Evolutionary conservation across 108 stramenopile genomes (phyloP).

Genomic region (Cyclotella distinguenda): DNA sequence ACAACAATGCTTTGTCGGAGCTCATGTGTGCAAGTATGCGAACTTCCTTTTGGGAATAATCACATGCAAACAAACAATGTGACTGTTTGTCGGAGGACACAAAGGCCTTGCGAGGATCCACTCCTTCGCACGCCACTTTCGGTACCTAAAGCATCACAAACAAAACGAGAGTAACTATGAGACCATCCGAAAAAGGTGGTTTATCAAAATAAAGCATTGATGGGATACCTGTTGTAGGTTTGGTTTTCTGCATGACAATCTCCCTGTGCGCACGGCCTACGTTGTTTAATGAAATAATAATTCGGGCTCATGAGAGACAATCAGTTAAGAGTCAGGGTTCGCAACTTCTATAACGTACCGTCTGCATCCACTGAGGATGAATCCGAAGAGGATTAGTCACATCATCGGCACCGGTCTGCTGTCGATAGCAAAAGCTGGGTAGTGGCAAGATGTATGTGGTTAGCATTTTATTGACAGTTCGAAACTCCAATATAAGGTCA

Average conservation of each 20-base stretch:
- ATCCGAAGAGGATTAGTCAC: background rate
- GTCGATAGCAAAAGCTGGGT: constrained; percentile 28
- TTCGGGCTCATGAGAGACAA: background rate
- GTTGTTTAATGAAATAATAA: background rate
- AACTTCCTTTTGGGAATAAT: constrained; percentile 69
- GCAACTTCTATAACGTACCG: background rate
- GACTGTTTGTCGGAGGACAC: constrained; percentile 20
- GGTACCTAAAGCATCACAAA: constrained; percentile 8
- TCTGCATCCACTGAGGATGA: constrained; percentile 60
- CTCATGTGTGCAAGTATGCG: constrained; percentile 63
- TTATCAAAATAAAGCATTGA: background rate
- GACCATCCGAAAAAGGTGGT: background rate
- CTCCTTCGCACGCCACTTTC: constrained; percentile 10
- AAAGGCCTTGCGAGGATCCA: constrained; percentile 45
- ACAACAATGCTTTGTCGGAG: constrained; percentile 40
- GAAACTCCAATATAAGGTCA: constrained; percentile 53
- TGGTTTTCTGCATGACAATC: constrained; percentile 59
- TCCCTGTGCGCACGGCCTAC: constrained; percentile 49
- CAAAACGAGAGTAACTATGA: background rate
- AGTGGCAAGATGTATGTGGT: constrained; percentile 50
- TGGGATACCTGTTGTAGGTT: constrained; percentile 65
- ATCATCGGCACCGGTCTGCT: background rate
- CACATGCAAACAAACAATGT: constrained; percentile 46
- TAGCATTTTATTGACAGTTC: constrained; percentile 48
- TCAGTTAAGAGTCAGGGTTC: background rate